Percentiles rank a stretch among this genome's conserved stretches.
Conservation (phyloP, 192 early-diverging fungal species). For the Podila epigama region DNA sequence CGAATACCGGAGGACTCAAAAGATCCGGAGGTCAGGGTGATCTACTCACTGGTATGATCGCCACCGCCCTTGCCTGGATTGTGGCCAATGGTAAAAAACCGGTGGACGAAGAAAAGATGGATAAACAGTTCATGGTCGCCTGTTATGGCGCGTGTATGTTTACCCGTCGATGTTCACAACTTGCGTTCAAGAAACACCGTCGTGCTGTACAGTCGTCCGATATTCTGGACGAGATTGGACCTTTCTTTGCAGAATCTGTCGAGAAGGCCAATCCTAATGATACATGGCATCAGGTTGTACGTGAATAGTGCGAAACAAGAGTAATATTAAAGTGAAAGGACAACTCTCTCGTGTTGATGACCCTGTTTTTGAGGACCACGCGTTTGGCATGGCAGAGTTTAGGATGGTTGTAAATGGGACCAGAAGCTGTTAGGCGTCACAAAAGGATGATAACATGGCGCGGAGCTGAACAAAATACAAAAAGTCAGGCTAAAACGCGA, state of each 20-base stretch:
- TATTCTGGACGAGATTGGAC: constrained; percentile 68
- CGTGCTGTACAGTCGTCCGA: constrained; percentile 68
- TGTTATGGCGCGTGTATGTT: constrained; percentile 71
- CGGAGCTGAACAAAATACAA: no score
- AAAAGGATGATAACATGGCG: no score
- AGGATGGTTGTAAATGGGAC: no score
- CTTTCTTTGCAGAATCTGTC: constrained; percentile 30
- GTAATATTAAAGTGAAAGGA: no score
- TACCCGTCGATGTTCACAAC: constrained; percentile 56
- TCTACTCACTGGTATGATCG: constrained; percentile 83
- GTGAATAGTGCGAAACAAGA: no score
- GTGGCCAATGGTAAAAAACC: constrained; percentile 61
- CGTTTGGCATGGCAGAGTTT: no score
- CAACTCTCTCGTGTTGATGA: no score
- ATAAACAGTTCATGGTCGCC: constrained; percentile 59
- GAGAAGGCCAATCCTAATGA: constrained; percentile 14
- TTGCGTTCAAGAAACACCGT: constrained; percentile 68
- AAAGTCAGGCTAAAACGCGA: no score
- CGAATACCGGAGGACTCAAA: constrained; percentile 74
- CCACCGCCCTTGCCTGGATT: constrained; percentile 91
- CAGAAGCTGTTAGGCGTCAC: no score
- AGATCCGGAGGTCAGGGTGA: constrained; percentile 98
- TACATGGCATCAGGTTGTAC: no score
- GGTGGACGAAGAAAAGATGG: constrained; percentile 23
- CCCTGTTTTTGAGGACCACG: no score